Percentiles rank a stretch among this genome's conserved stretches.
These are phyloP conservation scores for Yamadazyma trypodendri DNA, from an alignment of 1,139 yeast species.

Conservation along the genomic window DNA sequence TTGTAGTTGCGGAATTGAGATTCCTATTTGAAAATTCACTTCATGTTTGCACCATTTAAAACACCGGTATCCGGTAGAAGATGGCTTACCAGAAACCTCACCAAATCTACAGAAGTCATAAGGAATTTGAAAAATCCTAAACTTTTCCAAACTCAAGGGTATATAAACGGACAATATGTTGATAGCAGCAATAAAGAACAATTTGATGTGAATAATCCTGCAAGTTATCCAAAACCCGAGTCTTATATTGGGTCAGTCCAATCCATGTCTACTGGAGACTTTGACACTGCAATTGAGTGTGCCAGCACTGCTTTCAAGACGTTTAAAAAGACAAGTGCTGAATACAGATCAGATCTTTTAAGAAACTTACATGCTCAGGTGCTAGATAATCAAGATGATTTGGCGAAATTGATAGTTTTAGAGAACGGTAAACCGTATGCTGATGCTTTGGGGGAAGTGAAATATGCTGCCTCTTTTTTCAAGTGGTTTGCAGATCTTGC, in stretches of 20 bases:
- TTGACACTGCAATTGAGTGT: constrained; percentile 34
- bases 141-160: constrained; percentile 33
- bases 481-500: constrained; percentile 92
- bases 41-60: not conserved
- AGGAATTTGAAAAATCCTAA: constrained; percentile 12
- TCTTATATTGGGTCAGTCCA: constrained; percentile 38
- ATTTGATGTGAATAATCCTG: constrained; percentile 48
- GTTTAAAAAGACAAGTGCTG: constrained; percentile 39
- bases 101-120: constrained; percentile 9
- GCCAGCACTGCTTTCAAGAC: constrained; percentile 37
- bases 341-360: constrained; percentile 39
- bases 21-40: not conserved
- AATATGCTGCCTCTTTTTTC: constrained; percentile 74
- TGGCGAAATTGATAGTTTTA: constrained; percentile 68
- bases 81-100: constrained; percentile 1
- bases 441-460: constrained; percentile 77
- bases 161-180: constrained; percentile 46
- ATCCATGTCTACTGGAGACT: constrained; percentile 36
- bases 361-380: constrained; percentile 50
- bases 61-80: not conserved
- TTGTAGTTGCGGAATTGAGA: constrained; percentile 4
- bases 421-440: constrained; percentile 83
- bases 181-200: constrained; percentile 22
- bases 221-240: constrained; percentile 27
- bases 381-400: constrained; percentile 66